Percentiles rank a stretch among this genome's conserved stretches.
Evolutionary conservation across 805 yeast species (phyloP).

Genomic region (Teunomyces atbi): DNA sequence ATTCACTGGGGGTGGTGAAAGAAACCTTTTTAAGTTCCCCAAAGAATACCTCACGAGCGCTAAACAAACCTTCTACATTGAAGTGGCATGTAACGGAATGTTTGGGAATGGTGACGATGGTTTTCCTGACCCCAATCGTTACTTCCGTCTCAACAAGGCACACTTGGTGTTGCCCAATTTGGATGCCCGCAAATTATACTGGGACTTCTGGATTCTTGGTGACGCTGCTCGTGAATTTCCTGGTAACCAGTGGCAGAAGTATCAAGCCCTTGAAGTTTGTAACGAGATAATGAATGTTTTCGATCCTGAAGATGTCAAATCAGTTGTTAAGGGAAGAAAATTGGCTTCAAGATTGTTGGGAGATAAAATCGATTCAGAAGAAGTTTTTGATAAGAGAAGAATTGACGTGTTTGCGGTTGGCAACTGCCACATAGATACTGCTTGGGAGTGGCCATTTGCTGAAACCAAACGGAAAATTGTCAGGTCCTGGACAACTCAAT

Average conservation of each 20-base stretch:
- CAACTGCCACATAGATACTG: slow-evolving; percentile 96
- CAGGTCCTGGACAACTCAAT: slow-evolving; percentile 92
- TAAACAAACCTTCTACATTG: slow-evolving; percentile 68
- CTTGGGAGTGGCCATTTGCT: slow-evolving; percentile 99
- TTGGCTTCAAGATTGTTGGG: slow-evolving; percentile 69
- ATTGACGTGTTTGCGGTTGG: slow-evolving; percentile 83
- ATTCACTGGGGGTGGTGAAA: slow-evolving; percentile 79
- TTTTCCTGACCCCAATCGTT: slow-evolving; percentile 71
- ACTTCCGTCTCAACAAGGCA: slow-evolving; percentile 64
- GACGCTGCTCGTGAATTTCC: slow-evolving; percentile 90
- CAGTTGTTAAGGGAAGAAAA: slow-evolving; percentile 62
- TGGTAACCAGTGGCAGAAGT: slow-evolving; percentile 75
- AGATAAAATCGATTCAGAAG: slow-evolving; percentile 55
- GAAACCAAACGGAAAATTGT: slow-evolving; percentile 92
- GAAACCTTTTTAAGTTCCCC: slow-evolving; percentile 65
- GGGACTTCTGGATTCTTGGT: slow-evolving; percentile 84
- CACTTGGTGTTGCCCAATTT: slow-evolving; percentile 80
- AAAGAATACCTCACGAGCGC: slow-evolving; percentile 50
- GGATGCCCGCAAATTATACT: slow-evolving; percentile 71
- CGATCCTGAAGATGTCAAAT: slow-evolving; percentile 62
- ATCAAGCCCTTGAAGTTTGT: slow-evolving; percentile 76
- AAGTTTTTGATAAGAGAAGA: slow-evolving; percentile 49
- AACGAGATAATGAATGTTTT: slow-evolving; percentile 81
- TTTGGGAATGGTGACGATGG: slow-evolving; percentile 68
- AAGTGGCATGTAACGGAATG: slow-evolving; percentile 93